Evolutionary conservation across 1,284 basidiomycete species (phyloP).

Genomic region (Coniferiporia sulphurascens): DNA sequence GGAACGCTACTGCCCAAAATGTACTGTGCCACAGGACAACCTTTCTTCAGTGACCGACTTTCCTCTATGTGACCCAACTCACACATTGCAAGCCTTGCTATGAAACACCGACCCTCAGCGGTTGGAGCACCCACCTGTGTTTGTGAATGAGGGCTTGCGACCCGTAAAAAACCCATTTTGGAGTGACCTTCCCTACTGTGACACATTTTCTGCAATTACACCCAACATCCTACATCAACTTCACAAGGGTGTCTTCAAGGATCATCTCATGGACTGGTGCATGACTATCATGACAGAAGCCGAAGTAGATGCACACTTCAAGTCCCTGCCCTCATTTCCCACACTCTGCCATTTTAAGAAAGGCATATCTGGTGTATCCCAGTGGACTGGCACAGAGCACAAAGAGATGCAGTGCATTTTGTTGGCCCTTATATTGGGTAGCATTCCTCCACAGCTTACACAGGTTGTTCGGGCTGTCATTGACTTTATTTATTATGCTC

Average conservation of each 20-base stretch:
- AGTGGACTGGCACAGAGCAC: constrained; percentile 28
- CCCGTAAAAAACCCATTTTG: constrained; percentile 27
- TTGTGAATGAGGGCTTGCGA: neutral
- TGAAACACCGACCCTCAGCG: too few relatives aligned
- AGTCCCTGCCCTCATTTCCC: too few relatives aligned
- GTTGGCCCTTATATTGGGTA: constrained; percentile 21
- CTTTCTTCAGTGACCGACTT: too few relatives aligned
- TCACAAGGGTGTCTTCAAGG: constrained; percentile 29
- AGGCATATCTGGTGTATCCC: constrained; percentile 25
- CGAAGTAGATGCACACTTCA: constrained; percentile 17
- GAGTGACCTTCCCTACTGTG: constrained; percentile 23
- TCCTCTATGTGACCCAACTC: too few relatives aligned
- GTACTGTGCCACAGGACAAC: too few relatives aligned
- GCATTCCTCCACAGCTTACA: constrained; percentile 7
- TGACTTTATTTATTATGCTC: constrained; percentile 34
- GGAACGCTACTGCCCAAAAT: too few relatives aligned
- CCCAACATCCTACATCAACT: constrained; percentile 31
- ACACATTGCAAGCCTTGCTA: too few relatives aligned
- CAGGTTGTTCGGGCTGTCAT: constrained; percentile 25
- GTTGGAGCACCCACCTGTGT: too few relatives aligned
- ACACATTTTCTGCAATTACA: constrained; percentile 26
- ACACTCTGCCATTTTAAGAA: constrained; percentile 23
- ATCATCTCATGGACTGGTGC: constrained; percentile 28
- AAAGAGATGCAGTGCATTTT: constrained; percentile 27
- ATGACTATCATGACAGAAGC: neutral